Evolutionary conservation across 2,329 filamentous ascomycete genomes (phyloP).

Genomic region (Cladosporium sp.): DNA sequence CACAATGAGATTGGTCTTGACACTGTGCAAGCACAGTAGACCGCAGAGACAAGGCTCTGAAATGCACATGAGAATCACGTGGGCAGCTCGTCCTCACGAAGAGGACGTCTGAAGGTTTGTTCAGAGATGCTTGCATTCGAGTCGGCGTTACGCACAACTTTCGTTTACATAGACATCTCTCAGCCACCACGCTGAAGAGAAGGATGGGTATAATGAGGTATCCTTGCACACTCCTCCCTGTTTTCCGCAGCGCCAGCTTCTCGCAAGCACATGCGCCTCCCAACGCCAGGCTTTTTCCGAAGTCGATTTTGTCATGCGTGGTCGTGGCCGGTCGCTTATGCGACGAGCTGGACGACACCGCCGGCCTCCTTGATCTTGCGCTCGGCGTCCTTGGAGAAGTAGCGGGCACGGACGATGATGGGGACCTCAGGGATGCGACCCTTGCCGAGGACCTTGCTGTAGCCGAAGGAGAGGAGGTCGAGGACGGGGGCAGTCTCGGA

Average conservation of each 20-base stretch:
- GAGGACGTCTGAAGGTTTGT: conserved; percentile 47
- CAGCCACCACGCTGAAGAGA: conserved; percentile 53
- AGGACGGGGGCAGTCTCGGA: conserved; percentile 95
- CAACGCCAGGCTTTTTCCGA: conserved; percentile 14
- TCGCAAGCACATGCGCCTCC: conserved; percentile 16
- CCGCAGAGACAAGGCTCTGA: background rate
- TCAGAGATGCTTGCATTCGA: conserved; percentile 51
- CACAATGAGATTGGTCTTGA: background rate
- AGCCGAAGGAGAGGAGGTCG: conserved; percentile 95
- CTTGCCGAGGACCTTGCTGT: conserved; percentile 99
- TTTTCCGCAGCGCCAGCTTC: conserved; percentile 16
- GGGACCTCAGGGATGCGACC: conserved; percentile 91
- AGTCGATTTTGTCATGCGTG: conserved; percentile 11
- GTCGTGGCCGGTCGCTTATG: conserved; percentile 56
- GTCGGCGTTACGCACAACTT: conserved; percentile 38
- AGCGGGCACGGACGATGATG: conserved; percentile 90
- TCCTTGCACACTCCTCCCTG: conserved; percentile 20
- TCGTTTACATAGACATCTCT: conserved; percentile 45
- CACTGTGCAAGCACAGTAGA: background rate
- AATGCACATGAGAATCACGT: background rate
- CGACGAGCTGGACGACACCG: conserved; percentile 92
- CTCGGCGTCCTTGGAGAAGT: conserved; percentile 95
- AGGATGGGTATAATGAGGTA: conserved; percentile 20
- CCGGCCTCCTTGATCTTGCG: conserved; percentile 98
- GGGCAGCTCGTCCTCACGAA: conserved; percentile 17